Evolutionary conservation across 2,329 filamentous ascomycete species (phyloP).

Genomic region (Pseudonectria buxi): DNA sequence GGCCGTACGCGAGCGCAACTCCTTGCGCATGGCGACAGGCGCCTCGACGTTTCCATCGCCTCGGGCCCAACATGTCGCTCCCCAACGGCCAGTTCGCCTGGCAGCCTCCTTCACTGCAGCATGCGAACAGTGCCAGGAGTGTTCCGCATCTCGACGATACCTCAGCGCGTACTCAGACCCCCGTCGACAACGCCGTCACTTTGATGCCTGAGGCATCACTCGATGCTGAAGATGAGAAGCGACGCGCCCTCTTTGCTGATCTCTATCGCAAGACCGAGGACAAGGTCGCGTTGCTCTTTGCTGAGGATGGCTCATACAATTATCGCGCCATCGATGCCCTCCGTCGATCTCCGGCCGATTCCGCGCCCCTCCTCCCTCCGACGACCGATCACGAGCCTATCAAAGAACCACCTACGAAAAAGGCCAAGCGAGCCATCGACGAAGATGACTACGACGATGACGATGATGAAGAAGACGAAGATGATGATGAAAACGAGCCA

Average conservation of each 20-base stretch:
- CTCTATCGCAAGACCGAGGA: conserved; percentile 72
- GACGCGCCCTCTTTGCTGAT: conserved; percentile 68
- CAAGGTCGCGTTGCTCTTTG: conserved; percentile 70
- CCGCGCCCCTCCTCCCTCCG: conserved; percentile 41
- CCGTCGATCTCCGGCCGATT: conserved; percentile 33
- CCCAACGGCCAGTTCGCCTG: conserved; percentile 60
- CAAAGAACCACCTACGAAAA: conserved; percentile 61
- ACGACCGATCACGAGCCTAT: conserved; percentile 53
- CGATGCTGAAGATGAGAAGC: conserved; percentile 61
- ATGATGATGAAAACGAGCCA: conserved; percentile 44
- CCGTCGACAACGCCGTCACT: conserved; percentile 40
- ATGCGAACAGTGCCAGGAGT: conserved; percentile 40
- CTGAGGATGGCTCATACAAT: conserved; percentile 48
- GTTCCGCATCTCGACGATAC: conserved; percentile 57
- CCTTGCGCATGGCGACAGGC: conserved; percentile 50
- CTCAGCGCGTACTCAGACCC: conserved; percentile 43
- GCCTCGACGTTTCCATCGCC: conserved; percentile 42
- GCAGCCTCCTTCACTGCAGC: conserved; percentile 50
- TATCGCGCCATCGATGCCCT: conserved; percentile 47
- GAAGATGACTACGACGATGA: conserved; percentile 85
- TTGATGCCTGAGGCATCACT: conserved; percentile 56
- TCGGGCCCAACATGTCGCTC: conserved; percentile 56
- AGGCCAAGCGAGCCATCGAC: conserved; percentile 69
- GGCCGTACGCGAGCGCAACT: conserved; percentile 45
- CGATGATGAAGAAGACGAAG: conserved; percentile 65